These are phyloP conservation scores for Rhizopogon vulgaris DNA, from an alignment of 768 basidiomycete genomes.

Conservation along the genomic window DNA sequence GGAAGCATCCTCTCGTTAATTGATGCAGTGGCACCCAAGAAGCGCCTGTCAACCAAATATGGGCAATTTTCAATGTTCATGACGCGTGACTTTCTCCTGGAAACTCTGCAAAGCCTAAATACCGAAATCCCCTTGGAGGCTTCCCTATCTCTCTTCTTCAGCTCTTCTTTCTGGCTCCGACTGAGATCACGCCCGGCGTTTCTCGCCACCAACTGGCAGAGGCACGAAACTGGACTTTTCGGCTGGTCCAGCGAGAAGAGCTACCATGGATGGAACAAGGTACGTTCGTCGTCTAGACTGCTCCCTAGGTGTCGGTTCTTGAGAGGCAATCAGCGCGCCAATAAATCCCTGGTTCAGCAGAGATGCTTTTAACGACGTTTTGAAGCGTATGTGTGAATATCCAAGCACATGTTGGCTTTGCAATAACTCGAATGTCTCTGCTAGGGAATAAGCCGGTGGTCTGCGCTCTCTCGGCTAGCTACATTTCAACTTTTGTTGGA, in stretches of 20 bases:
- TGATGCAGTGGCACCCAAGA: no score
- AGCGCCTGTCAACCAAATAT: background rate
- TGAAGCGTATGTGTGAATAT: conserved; percentile 48
- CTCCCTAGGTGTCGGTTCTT: background rate
- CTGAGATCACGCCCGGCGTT: conserved; percentile 8
- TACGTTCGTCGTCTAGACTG: conserved; percentile 11
- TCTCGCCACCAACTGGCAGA: conserved; percentile 42
- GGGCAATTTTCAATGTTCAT: background rate
- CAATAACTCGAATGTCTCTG: conserved; percentile 5
- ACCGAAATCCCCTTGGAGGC: background rate
- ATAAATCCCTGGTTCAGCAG: conserved; percentile 58
- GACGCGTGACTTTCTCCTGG: background rate
- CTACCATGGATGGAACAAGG: conserved; percentile 79
- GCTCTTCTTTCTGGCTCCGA: conserved; percentile 14
- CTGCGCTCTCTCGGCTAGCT: conserved; percentile 86
- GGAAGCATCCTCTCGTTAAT: no score
- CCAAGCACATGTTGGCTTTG: background rate
- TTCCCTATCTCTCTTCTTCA: conserved; percentile 3
- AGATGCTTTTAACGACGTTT: conserved; percentile 54
- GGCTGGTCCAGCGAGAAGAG: conserved; percentile 53
- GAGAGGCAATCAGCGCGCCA: conserved; percentile 34
- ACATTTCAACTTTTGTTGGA: conserved; percentile 88
- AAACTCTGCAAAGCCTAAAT: background rate
- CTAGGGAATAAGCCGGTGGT: conserved; percentile 83
- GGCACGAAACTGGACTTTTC: conserved; percentile 68